phyloP scores from a whole-genome alignment of 495 filamentous ascomycete species.

The Penicillium cataractarum region DNA sequence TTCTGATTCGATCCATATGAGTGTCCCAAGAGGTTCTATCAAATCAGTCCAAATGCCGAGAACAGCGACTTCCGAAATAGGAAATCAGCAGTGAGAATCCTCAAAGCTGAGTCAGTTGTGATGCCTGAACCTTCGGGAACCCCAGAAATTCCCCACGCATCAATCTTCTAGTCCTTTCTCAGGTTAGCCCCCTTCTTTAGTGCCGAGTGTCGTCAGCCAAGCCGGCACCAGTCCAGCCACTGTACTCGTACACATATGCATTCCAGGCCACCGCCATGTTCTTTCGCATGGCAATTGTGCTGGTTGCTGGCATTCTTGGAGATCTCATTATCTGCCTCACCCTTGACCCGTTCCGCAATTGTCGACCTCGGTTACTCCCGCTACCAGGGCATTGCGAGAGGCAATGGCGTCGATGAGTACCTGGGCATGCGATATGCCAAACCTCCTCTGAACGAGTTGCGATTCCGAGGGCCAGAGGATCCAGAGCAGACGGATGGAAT shows the following conservation, averaged over 20 bases:
- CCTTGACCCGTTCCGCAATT: slow-evolving; percentile 8
- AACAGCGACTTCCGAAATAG: not conserved
- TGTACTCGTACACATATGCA: not conserved
- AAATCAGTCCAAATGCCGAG: too few relatives aligned
- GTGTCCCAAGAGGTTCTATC: too few relatives aligned
- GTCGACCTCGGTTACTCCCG: slow-evolving; percentile 45
- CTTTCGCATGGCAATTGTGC: slow-evolving; percentile 7
- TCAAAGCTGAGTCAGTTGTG: too few relatives aligned
- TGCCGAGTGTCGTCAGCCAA: slow-evolving; percentile 9
- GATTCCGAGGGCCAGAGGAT: slow-evolving; percentile 58
- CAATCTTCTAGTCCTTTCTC: not conserved
- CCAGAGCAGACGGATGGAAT: slow-evolving; percentile 39
- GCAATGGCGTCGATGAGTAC: slow-evolving; percentile 57
- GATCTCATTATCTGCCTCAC: slow-evolving; percentile 11
- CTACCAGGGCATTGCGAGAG: slow-evolving; percentile 38
- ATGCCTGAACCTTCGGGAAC: not conserved
- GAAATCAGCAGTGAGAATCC: not conserved
- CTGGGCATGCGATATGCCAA: slow-evolving; percentile 64
- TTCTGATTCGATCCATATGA: too few relatives aligned
- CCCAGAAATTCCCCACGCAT: not conserved
- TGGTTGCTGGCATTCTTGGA: slow-evolving; percentile 15
- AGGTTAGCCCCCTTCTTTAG: not conserved
- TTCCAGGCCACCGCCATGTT: slow-evolving; percentile 1
- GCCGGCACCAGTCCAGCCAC: not conserved
- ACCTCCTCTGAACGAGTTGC: slow-evolving; percentile 53